Percentiles rank a stretch among this genome's conserved stretches.
phyloP scores from a whole-genome alignment of 179 eudicot genomes.

The Corrigiola litoralis region DNA sequence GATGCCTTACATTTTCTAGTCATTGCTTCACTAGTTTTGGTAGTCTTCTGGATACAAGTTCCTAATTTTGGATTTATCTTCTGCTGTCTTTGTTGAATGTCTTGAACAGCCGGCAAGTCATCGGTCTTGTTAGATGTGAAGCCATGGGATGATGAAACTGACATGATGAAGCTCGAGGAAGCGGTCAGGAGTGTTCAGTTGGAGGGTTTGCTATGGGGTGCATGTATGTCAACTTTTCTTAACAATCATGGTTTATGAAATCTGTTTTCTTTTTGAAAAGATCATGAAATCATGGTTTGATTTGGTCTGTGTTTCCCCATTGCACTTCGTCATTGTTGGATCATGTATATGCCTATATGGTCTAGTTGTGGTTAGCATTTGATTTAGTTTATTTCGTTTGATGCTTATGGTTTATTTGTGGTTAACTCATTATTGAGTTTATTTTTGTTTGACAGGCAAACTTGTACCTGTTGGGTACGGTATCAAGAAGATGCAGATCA shows the following conservation, averaged over 20 bases:
- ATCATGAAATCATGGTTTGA: too few species aligned
- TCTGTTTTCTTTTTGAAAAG: too few species aligned
- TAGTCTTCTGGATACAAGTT: too few species aligned
- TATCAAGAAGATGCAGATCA: slow-evolving; percentile 81
- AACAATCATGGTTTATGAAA: too few species aligned
- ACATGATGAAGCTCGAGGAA: slow-evolving; percentile 93
- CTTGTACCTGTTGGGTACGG: slow-evolving; percentile 87
- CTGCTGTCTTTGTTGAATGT: background rate
- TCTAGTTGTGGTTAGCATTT: too few species aligned
- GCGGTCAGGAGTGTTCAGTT: slow-evolving; percentile 67
- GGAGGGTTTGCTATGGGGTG: slow-evolving; percentile 95
- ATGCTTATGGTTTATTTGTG: background rate
- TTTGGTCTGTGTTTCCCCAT: too few species aligned
- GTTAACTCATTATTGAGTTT: background rate
- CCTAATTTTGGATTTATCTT: background rate
- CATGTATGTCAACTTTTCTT: slow-evolving; percentile 46
- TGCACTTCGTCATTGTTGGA: too few species aligned
- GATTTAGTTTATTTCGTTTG: background rate
- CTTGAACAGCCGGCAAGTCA: slow-evolving; percentile 73
- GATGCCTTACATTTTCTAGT: too few species aligned
- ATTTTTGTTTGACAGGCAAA: slow-evolving; percentile 49
- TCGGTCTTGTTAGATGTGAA: slow-evolving; percentile 85
- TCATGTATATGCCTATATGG: too few species aligned
- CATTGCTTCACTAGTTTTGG: too few species aligned
- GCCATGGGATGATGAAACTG: slow-evolving; percentile 99